A percentile compares a stretch with the other conserved stretches of the same genome.
phyloP scores from a whole-genome alignment of 1,284 basidiomycete genomes.

The Puccinia polysora region DNA sequence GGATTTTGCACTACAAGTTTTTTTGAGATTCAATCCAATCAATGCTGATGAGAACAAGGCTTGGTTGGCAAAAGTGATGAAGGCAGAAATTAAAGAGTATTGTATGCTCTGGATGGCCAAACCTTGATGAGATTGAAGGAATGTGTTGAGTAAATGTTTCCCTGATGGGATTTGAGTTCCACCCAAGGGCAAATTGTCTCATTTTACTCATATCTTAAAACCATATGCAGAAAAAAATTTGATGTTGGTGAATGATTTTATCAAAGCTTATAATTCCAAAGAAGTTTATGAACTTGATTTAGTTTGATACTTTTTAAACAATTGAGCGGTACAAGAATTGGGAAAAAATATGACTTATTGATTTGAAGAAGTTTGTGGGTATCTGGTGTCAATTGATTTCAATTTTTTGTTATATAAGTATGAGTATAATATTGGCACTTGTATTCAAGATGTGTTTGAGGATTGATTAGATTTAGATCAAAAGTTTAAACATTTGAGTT shows the following conservation, averaged over 20 bases:
- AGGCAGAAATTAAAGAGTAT: too few species aligned
- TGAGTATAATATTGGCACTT: too few species aligned
- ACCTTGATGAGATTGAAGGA: constrained; percentile 83
- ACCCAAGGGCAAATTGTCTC: constrained; percentile 97
- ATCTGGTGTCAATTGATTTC: constrained; percentile 95
- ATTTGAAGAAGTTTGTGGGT: constrained; percentile 85
- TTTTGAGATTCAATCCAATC: constrained; percentile 83
- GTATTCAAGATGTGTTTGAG: too few species aligned
- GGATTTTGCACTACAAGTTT: constrained; percentile 96
- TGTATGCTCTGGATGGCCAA: constrained; percentile 96
- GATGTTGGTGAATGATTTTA: too few species aligned
- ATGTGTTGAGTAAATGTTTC: constrained; percentile 85
- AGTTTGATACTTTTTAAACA: constrained; percentile 86
- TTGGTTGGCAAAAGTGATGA: too few species aligned
- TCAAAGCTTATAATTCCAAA: too few species aligned
- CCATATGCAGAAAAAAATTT: too few species aligned
- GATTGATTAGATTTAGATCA: too few species aligned
- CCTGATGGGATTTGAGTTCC: constrained; percentile 94
- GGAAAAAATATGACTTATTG: too few species aligned
- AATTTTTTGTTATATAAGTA: constrained; percentile 82
- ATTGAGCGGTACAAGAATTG: too few species aligned
- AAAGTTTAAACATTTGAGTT: too few species aligned
- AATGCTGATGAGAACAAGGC: constrained; percentile 74
- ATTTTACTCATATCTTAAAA: too few species aligned
- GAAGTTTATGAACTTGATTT: constrained; percentile 71